Conservation (phyloP, 768 basidiomycete species). For the Boletus sp. region DNA sequence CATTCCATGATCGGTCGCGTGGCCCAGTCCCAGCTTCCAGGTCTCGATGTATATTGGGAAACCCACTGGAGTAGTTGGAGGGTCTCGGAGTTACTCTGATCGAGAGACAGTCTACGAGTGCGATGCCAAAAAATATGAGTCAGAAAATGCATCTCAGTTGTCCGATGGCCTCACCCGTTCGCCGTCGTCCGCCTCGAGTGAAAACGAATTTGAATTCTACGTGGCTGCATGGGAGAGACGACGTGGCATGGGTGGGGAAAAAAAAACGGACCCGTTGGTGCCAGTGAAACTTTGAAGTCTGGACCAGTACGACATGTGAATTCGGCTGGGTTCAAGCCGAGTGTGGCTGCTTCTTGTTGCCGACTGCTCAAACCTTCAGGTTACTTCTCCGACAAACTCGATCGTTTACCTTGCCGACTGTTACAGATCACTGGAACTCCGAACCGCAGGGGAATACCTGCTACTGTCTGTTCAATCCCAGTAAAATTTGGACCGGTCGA, state of each 20-base stretch:
- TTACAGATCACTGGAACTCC: too few relatives aligned
- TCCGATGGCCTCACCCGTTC: background rate
- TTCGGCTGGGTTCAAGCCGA: too few relatives aligned
- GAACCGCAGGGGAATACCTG: too few relatives aligned
- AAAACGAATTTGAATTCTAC: background rate
- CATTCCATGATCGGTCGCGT: background rate
- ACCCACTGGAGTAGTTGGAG: background rate
- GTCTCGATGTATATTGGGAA: too few relatives aligned
- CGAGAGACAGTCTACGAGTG: background rate
- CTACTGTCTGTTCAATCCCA: too few relatives aligned
- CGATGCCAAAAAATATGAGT: too few relatives aligned
- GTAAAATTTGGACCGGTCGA: too few relatives aligned
- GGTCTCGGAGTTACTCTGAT: background rate
- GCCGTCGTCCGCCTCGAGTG: background rate
- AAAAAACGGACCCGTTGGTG: background rate
- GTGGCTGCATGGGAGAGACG: background rate
- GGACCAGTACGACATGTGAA: background rate
- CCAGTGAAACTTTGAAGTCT: background rate
- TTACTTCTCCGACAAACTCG: too few relatives aligned
- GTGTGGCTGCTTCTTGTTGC: background rate
- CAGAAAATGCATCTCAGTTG: background rate
- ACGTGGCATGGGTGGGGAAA: background rate
- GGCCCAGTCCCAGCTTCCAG: background rate
- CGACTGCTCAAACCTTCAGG: too few relatives aligned
- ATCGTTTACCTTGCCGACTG: too few relatives aligned